A percentile compares a stretch with the other conserved stretches of the same genome.
phyloP scores from a whole-genome alignment of 805 yeast genomes.

The Saccharomycopsis sp. region DNA sequence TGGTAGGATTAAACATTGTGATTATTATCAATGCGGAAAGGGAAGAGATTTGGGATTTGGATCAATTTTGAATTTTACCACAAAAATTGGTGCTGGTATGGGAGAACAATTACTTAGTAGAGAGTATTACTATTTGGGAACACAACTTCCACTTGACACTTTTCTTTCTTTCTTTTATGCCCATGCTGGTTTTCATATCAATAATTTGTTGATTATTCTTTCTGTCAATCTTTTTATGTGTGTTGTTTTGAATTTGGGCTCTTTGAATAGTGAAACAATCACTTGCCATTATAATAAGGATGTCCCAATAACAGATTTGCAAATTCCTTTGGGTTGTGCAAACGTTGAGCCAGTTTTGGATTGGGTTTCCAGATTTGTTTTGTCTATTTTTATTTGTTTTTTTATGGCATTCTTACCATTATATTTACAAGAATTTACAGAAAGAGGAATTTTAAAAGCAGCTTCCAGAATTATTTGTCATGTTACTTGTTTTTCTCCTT shows the following conservation, averaged over 20 bases:
- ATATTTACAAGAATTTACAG: constrained; percentile 69
- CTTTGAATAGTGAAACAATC: constrained; percentile 64
- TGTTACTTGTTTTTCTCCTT: constrained; percentile 59
- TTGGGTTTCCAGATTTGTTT: constrained; percentile 74
- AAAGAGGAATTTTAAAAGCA: constrained; percentile 73
- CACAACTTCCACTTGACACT: constrained; percentile 71
- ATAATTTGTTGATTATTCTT: constrained; percentile 66
- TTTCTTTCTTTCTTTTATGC: constrained; percentile 78
- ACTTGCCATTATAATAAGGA: constrained; percentile 57
- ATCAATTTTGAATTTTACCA: constrained; percentile 74
- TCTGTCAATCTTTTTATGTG: constrained; percentile 66
- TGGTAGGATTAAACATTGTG: constrained; percentile 82
- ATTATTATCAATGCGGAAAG: constrained; percentile 82
- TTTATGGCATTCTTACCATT: constrained; percentile 72
- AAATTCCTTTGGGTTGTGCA: constrained; percentile 60
- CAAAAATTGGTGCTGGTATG: constrained; percentile 90
- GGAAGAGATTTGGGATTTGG: constrained; percentile 87
- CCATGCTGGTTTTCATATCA: constrained; percentile 80
- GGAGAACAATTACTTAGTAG: constrained; percentile 83
- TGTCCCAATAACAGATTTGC: constrained; percentile 56
- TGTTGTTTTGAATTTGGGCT: constrained; percentile 57
- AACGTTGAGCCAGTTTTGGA: constrained; percentile 64
- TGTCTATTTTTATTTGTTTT: constrained; percentile 75
- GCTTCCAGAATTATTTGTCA: constrained; percentile 60
- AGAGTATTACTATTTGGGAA: constrained; percentile 73